A percentile compares a stretch with the other conserved stretches of the same genome.
These are phyloP conservation scores for Didymella arachidicola DNA, from an alignment of 2,329 filamentous ascomycete species.

Conservation along the genomic window DNA sequence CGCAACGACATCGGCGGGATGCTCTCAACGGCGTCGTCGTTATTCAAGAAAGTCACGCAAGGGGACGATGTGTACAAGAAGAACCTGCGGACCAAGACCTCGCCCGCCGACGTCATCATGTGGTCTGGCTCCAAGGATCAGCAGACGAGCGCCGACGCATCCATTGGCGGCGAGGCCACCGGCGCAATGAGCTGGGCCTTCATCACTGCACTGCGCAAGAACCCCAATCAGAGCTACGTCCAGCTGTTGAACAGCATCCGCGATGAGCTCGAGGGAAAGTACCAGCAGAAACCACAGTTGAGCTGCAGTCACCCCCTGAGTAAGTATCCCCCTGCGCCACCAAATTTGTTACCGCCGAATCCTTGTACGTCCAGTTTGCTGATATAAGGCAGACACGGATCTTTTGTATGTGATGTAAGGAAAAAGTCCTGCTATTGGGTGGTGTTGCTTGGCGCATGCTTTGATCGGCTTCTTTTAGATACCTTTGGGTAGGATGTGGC, in stretches of 20 bases:
- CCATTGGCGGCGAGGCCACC: slow-evolving; percentile 85
- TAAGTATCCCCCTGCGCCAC: slow-evolving; percentile 56
- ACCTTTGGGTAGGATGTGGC: slow-evolving; percentile 7
- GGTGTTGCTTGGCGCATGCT: slow-evolving; percentile 3
- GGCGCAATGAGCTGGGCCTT: slow-evolving; percentile 99
- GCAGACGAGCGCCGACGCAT: slow-evolving; percentile 94
- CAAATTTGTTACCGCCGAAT: neutral
- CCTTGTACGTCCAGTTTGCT: slow-evolving; percentile 6
- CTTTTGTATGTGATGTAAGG: slow-evolving; percentile 29
- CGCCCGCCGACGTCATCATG: slow-evolving; percentile 94
- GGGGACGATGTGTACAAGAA: slow-evolving; percentile 82
- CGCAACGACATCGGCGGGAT: slow-evolving; percentile 85
- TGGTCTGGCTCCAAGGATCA: slow-evolving; percentile 96
- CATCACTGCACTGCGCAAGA: slow-evolving; percentile 87
- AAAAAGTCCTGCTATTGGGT: slow-evolving; percentile 9
- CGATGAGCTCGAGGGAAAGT: slow-evolving; percentile 85
- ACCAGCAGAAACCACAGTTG: slow-evolving; percentile 93
- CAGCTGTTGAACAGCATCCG: slow-evolving; percentile 95
- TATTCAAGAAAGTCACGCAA: slow-evolving; percentile 85
- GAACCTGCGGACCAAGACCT: slow-evolving; percentile 88
- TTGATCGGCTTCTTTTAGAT: slow-evolving; percentile 5
- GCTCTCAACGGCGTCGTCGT: slow-evolving; percentile 77
- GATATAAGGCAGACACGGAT: slow-evolving; percentile 26
- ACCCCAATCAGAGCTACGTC: slow-evolving; percentile 94
- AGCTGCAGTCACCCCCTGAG: slow-evolving; percentile 95